These are phyloP conservation scores for Sporothrix mexicana DNA, from an alignment of 2,329 filamentous ascomycete genomes.

Conservation along the genomic window DNA sequence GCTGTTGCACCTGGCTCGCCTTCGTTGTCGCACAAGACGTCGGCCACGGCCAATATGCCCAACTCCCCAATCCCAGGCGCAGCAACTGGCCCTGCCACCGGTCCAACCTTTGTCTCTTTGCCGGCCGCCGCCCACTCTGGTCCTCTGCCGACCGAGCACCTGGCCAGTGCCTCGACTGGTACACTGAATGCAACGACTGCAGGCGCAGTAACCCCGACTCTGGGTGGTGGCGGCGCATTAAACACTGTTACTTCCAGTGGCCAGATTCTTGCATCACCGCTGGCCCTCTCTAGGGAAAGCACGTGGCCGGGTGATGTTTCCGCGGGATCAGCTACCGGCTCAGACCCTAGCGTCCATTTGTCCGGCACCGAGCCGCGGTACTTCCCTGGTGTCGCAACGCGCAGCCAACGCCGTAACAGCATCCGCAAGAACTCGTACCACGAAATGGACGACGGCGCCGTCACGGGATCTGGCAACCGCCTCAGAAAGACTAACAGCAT, in stretches of 20 bases:
- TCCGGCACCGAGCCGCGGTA: slow-evolving; percentile 69
- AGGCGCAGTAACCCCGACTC: slow-evolving; percentile 34
- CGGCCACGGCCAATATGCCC: not conserved
- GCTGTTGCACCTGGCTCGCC: slow-evolving; percentile 37
- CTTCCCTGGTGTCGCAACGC: slow-evolving; percentile 72
- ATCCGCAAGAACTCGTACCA: slow-evolving; percentile 48
- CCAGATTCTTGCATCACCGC: slow-evolving; percentile 28
- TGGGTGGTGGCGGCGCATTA: not conserved
- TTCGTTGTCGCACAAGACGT: slow-evolving; percentile 38
- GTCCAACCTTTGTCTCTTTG: slow-evolving; percentile 30
- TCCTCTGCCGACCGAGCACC: not conserved
- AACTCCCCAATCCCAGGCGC: slow-evolving; percentile 17
- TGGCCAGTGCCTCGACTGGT: slow-evolving; percentile 1
- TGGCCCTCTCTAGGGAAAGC: slow-evolving; percentile 40
- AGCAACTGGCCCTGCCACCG: slow-evolving; percentile 14
- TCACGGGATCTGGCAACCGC: slow-evolving; percentile 20
- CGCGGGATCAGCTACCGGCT: not conserved
- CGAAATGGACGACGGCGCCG: slow-evolving; percentile 45
- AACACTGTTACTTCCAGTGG: slow-evolving; percentile 30
- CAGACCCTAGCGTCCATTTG: slow-evolving; percentile 51
- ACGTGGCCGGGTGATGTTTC: slow-evolving; percentile 45
- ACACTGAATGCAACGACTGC: slow-evolving; percentile 34
- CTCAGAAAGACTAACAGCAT: slow-evolving; percentile 15
- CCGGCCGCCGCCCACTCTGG: slow-evolving; percentile 22
- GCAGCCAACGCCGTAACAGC: slow-evolving; percentile 55